Evolutionary conservation across 2,329 filamentous ascomycete genomes (phyloP).

Genomic region (Xylariaceae sp.): DNA sequence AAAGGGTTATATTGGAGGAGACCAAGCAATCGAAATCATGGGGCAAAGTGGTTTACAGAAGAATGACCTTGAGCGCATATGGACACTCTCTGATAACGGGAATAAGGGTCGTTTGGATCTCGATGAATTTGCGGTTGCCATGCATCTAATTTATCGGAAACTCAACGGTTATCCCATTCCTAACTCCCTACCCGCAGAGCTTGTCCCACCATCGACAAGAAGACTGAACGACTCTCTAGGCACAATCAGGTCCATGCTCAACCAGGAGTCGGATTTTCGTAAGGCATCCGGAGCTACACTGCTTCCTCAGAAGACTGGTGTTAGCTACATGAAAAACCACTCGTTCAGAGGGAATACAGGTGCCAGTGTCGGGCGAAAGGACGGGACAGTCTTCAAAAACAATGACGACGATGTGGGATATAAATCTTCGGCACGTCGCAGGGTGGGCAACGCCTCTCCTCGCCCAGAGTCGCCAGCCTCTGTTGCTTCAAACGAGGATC

Average conservation of each 20-base stretch:
- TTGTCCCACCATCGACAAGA: constrained; percentile 89
- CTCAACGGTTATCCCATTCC: constrained; percentile 94
- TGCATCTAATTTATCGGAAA: constrained; percentile 98
- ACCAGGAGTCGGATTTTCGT: constrained; percentile 81
- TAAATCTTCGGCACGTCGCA: constrained; percentile 85
- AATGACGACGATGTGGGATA: constrained; percentile 92
- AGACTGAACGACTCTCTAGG: constrained; percentile 93
- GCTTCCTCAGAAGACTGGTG: constrained; percentile 93
- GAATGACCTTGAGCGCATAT: constrained; percentile 83
- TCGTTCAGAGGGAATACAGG: constrained; percentile 71
- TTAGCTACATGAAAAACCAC: constrained; percentile 94
- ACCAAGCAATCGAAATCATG: constrained; percentile 94
- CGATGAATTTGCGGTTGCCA: constrained; percentile 96
- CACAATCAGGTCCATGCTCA: constrained; percentile 83
- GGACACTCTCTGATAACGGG: constrained; percentile 89
- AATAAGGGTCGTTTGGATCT: constrained; percentile 93
- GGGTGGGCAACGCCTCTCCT: constrained; percentile 72
- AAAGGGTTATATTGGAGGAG: constrained; percentile 88
- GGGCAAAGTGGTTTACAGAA: constrained; percentile 93
- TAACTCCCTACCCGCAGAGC: constrained; percentile 79
- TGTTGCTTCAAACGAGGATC: constrained; percentile 70
- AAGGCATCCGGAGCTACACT: constrained; percentile 87
- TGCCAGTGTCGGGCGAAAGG: constrained; percentile 66
- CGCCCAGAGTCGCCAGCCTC: constrained; percentile 72
- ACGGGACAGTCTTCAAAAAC: constrained; percentile 95